A percentile compares a stretch with the other conserved stretches of the same genome.
These are phyloP conservation scores for Colletotrichum incanum DNA, from an alignment of 2,329 filamentous ascomycete species.

Conservation along the genomic window DNA sequence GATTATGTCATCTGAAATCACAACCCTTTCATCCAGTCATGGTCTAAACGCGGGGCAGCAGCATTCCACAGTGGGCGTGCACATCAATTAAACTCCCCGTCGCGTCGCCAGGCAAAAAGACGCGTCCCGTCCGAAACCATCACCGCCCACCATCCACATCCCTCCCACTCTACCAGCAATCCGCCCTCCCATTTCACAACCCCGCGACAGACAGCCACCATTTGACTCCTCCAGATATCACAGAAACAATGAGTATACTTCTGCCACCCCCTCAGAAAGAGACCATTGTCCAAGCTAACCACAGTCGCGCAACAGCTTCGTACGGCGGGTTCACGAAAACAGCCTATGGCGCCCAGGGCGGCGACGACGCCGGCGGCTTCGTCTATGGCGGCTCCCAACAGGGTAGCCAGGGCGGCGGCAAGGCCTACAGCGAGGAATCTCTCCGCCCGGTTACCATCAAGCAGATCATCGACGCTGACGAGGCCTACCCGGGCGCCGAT, in stretches of 20 bases:
- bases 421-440: slow-evolving; percentile 83
- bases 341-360: slow-evolving; percentile 69
- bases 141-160: slow-evolving; percentile 49
- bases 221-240: neutral
- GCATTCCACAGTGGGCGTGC: slow-evolving; percentile 11
- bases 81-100: slow-evolving; percentile 40
- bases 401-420: slow-evolving; percentile 67
- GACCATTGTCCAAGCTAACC: neutral
- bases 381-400: slow-evolving; percentile 72
- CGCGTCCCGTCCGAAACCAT: slow-evolving; percentile 37
- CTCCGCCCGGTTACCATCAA: slow-evolving; percentile 96
- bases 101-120: slow-evolving; percentile 38
- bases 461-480: slow-evolving; percentile 87
- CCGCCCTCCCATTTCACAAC: neutral
- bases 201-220: neutral
- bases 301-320: slow-evolving; percentile 55
- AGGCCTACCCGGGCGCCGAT: slow-evolving; percentile 79
- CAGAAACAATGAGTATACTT: slow-evolving; percentile 18
- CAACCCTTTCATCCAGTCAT: slow-evolving; percentile 2
- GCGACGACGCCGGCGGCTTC: slow-evolving; percentile 75
- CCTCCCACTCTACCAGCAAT: slow-evolving; percentile 9
- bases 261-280: too few relatives aligned
- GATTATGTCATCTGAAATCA: neutral
- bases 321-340: slow-evolving; percentile 60
- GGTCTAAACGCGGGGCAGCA: slow-evolving; percentile 19